Evolutionary conservation across 352 stramenopile genomes (phyloP), one percentile per base, ranked within the genome.

Genomic region (Chrysophaeum taylorii): DNA sequence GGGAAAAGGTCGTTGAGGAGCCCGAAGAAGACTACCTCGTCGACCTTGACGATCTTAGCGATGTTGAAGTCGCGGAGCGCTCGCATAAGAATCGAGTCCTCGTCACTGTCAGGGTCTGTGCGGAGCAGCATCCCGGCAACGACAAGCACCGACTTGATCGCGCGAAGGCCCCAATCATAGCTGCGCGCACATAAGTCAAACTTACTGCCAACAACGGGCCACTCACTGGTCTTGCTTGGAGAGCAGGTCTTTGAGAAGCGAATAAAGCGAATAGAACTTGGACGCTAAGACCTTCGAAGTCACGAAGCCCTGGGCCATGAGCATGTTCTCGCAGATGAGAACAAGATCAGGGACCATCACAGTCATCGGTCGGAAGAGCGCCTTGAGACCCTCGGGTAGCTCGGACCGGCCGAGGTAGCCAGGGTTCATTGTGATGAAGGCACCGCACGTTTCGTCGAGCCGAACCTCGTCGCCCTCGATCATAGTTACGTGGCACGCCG

Each of bases 391-490:
- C 43, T 96, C 90, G 0, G 90, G 90, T 4, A 96, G 75, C 72
- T 95, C 90, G 0, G 90, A 95, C 0, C 90, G 86, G 0, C 90
- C 90, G 29, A 90, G 88, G 64, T 96, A 96, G 0, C 90, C 90
- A 7, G 90, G 90, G 64, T 96, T 96, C 90, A 96, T 96, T 0
- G 90, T 96, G 71, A 96, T 96, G 67, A 96, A 96, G 1, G 96
- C 90, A 25, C 90, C 90, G 78, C 95, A 96, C 33, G 82, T 87
- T 15, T 87, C 86, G 69, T 95, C 94, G 7, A 96, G 76, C 0
- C 82, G 78, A 48, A 97, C 95, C 29, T 91, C 81, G 64, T 90
- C 92, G 23, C 91, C 91, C 70, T 97, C 92, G 73, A 97, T 84
- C 37, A 92, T 89, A 70, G 69, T 71, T 18, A 66, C 27, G 33